Evolutionary conservation across 2,329 filamentous ascomycete species (phyloP).

Genomic region (Ilyonectria sp.): DNA sequence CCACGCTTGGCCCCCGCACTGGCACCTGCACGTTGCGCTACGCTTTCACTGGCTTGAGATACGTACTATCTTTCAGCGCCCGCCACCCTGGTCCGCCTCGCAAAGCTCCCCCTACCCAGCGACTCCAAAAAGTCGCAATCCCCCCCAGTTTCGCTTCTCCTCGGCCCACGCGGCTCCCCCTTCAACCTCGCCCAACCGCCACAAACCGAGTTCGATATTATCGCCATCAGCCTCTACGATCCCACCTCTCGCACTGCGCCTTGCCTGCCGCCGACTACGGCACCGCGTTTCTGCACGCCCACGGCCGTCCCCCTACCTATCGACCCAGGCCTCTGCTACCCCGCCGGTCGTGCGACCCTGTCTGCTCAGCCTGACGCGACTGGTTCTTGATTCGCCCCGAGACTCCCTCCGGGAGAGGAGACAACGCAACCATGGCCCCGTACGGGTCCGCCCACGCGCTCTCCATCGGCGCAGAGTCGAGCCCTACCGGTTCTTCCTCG

Average conservation of each 20-base stretch:
- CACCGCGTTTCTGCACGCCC: conserved; percentile 24
- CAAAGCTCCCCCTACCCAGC: conserved; percentile 38
- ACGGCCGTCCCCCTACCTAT: conserved; percentile 18
- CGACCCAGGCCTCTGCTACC: conserved; percentile 19
- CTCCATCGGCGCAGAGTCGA: conserved; percentile 45
- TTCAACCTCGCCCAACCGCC: conserved; percentile 53
- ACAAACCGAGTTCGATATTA: conserved; percentile 48
- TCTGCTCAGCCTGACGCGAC: conserved; percentile 24
- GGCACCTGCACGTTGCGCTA: background rate
- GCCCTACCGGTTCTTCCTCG: conserved; percentile 43
- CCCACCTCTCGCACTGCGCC: conserved; percentile 26
- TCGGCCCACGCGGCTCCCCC: conserved; percentile 43
- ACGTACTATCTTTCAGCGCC: conserved; percentile 17
- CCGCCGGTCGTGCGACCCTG: conserved; percentile 22
- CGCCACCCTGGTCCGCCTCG: conserved; percentile 19
- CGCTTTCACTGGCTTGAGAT: conserved; percentile 10
- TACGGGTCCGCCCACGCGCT: conserved; percentile 42
- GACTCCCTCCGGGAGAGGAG: conserved; percentile 17
- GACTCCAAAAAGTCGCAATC: conserved; percentile 46
- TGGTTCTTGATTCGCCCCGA: conserved; percentile 18
- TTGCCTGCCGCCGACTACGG: conserved; percentile 22
- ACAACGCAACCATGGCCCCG: conserved; percentile 40
- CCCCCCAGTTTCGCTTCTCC: conserved; percentile 45
- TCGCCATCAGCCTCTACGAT: conserved; percentile 25
- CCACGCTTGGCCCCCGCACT: conserved; percentile 12